Evolutionary conservation across 1,284 basidiomycete species (phyloP).

Genomic region (Fomitopsis schrenkii): DNA sequence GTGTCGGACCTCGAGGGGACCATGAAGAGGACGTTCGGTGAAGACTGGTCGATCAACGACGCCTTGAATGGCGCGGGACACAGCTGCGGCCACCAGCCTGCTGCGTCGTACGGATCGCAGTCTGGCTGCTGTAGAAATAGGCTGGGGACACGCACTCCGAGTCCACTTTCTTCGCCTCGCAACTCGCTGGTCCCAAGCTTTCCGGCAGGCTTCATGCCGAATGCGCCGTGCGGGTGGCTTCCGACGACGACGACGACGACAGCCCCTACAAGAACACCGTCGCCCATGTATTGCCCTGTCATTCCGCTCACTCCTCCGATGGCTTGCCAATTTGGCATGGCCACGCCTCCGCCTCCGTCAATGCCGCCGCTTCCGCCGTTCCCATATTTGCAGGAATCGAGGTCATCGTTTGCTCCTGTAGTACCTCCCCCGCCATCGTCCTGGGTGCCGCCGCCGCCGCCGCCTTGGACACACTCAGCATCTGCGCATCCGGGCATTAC

Average conservation of each 20-base stretch:
- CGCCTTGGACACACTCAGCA: neutral
- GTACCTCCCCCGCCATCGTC: neutral
- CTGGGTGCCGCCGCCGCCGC: neutral
- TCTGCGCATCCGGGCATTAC: neutral
- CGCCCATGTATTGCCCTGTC: neutral
- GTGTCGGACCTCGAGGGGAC: conserved; percentile 52
- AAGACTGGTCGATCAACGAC: conserved; percentile 18
- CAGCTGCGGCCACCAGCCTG: neutral
- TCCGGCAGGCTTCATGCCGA: neutral
- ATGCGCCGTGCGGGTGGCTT: neutral
- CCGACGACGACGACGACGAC: neutral
- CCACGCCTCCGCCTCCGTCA: conserved; percentile 9
- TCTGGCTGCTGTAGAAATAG: neutral
- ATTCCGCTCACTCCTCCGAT: neutral
- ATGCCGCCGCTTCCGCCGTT: neutral
- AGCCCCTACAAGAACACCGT: neutral
- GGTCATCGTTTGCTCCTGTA: neutral
- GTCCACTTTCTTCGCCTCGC: neutral
- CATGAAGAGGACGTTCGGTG: conserved; percentile 43
- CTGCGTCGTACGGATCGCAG: neutral
- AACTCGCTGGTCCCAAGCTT: neutral
- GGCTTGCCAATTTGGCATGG: conserved; percentile 2
- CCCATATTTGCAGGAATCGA: neutral
- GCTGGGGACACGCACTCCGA: neutral
- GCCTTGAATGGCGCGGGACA: conserved; percentile 6